Percentiles rank a stretch among this genome's conserved stretches.
These are phyloP conservation scores for Cucumis melo DNA, from an alignment of 306 rosid species.

Conservation along the genomic window DNA sequence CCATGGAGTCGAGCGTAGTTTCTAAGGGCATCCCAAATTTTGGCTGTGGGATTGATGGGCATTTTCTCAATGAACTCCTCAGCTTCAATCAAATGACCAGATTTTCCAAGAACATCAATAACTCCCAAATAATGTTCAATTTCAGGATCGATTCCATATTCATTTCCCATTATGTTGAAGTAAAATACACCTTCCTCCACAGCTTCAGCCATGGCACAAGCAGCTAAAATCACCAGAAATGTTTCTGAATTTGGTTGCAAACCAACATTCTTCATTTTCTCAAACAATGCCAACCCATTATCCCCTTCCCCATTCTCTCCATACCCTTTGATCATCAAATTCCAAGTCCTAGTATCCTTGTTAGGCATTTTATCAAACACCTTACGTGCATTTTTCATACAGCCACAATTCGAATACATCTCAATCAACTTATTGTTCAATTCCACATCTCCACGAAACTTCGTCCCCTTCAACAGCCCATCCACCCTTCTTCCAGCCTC, in stretches of 20 bases:
- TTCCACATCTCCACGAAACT: constrained; percentile 33
- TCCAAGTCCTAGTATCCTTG: constrained; percentile 38
- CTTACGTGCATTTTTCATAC: constrained; percentile 49
- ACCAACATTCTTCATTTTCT: constrained; percentile 39
- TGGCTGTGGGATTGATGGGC: constrained; percentile 28
- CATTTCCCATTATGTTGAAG: constrained; percentile 38
- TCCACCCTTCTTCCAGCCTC: constrained; percentile 42
- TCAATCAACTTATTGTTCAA: constrained; percentile 36
- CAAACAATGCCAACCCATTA: constrained; percentile 45
- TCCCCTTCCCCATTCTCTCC: constrained; percentile 35
- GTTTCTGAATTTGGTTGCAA: constrained; percentile 34
- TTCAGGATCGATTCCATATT: constrained; percentile 34
- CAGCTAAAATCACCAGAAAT: constrained; percentile 39
- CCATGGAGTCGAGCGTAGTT: constrained; percentile 48
- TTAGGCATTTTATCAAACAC: constrained; percentile 67
- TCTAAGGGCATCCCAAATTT: constrained; percentile 44
- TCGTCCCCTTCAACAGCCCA: constrained; percentile 30
- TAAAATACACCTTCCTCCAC: constrained; percentile 40
- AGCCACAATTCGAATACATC: constrained; percentile 40
- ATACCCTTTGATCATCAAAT: constrained; percentile 50
- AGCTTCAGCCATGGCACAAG: constrained; percentile 51
- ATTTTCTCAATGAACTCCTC: constrained; percentile 48
- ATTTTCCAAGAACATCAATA: constrained; percentile 39
- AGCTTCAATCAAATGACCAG: constrained; percentile 68
- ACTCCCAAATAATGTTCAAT: constrained; percentile 46